Evolutionary conservation across 2,329 filamentous ascomycete genomes (phyloP).

Genomic region (Trichoderma cornu-damae): DNA sequence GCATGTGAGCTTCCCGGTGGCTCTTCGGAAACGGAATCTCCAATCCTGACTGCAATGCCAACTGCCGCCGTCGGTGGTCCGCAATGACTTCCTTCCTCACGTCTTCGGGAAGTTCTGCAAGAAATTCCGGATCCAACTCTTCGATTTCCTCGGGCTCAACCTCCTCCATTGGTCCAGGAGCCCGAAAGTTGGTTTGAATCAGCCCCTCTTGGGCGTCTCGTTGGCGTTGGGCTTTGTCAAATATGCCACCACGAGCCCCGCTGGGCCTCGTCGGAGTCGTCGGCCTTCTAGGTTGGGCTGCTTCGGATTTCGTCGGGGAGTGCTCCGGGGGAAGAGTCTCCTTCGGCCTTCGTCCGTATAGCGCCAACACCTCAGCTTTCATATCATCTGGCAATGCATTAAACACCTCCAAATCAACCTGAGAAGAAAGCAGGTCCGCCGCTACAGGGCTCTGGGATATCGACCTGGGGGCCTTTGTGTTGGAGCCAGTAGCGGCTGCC

Average conservation of each 20-base stretch:
- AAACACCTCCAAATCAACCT: constrained; percentile 81
- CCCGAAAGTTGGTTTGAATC: constrained; percentile 68
- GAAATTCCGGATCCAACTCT: constrained; percentile 64
- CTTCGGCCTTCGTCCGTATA: constrained; percentile 49
- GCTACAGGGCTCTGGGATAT: constrained; percentile 40
- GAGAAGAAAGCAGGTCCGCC: constrained; percentile 56
- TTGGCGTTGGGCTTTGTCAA: constrained; percentile 46
- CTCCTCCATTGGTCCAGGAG: constrained; percentile 33
- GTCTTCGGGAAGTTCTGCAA: constrained; percentile 77
- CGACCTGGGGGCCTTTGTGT: constrained; percentile 28
- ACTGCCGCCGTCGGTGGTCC: constrained; percentile 56
- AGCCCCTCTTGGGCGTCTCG: constrained; percentile 54
- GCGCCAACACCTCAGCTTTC: constrained; percentile 72
- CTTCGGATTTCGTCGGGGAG: constrained; percentile 53
- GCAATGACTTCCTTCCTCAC: constrained; percentile 71
- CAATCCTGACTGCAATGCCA: constrained; percentile 53
- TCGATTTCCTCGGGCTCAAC: constrained; percentile 35
- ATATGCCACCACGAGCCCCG: constrained; percentile 36
- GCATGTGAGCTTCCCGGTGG: constrained; percentile 24
- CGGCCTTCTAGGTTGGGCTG: constrained; percentile 47
- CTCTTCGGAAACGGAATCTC: constrained; percentile 33
- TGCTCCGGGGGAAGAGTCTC: constrained; percentile 40
- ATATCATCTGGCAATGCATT: constrained; percentile 79
- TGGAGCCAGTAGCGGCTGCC: constrained; percentile 22
- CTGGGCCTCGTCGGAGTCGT: constrained; percentile 63